Evolutionary conservation across 768 basidiomycete genomes (phyloP).

Genomic region (Serendipita sp.): DNA sequence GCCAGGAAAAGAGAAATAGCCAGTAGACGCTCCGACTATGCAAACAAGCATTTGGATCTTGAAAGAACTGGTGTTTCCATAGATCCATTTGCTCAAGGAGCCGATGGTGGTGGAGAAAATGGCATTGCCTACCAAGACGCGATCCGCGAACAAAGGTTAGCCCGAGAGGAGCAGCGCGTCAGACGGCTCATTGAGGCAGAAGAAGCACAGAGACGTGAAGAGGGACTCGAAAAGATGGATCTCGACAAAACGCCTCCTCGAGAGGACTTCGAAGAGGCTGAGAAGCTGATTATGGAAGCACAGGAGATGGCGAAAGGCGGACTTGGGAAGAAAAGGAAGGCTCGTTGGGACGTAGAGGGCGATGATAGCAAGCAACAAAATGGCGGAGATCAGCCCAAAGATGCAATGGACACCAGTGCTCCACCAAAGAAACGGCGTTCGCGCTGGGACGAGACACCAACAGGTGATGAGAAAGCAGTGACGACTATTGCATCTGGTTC

Average conservation of each 20-base stretch:
- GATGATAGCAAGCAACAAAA: constrained; percentile 43
- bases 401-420: constrained; percentile 46
- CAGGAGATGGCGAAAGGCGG: constrained; percentile 25
- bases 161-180: constrained; percentile 85
- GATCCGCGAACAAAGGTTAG: constrained; percentile 78
- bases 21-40: constrained; percentile 85
- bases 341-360: constrained; percentile 72
- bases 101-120: constrained; percentile 51
- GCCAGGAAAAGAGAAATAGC: constrained; percentile 89
- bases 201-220: constrained; percentile 59
- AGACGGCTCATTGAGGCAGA: constrained; percentile 76
- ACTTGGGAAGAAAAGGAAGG: constrained; percentile 49
- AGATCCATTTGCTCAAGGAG: constrained; percentile 26
- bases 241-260: constrained; percentile 85
- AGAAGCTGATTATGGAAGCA: constrained; percentile 44
- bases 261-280: constrained; percentile 58
- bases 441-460: constrained; percentile 86
- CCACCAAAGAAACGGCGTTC: constrained; percentile 85
- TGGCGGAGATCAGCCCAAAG: constrained; percentile 58
- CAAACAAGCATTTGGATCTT: constrained; percentile 73
- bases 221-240: constrained; percentile 63
- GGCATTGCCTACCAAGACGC: constrained; percentile 85
- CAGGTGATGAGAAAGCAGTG: constrained; percentile 22
- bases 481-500: constrained; percentile 25
- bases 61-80: constrained; percentile 70